Base-by-base conservation (phyloP, 2,329 filamentous ascomycete genomes). In the Madurella mycetomatis region DNA sequence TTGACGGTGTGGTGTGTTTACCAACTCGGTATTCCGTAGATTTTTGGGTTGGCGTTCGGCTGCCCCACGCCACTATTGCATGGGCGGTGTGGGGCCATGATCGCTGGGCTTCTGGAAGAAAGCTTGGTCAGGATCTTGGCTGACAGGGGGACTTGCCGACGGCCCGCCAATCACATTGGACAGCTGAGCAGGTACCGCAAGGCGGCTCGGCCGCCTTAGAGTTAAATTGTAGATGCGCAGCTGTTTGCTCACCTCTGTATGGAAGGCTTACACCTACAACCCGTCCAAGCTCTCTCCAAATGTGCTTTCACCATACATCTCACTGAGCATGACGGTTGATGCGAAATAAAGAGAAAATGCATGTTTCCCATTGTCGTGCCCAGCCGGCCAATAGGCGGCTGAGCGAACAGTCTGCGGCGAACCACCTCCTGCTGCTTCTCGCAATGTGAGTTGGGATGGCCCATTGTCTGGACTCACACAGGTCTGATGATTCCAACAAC, bases 121-220 rank as follows among this genome's bases (percentile, higher is more conserved):
- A 25, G 47, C 44, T 53, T 55, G 52, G 49, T 49, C 52, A 41
- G 40, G 49, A 46, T 43, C 45, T 37, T 49, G 53, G 53, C 19
- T 30, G 25, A 31, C 41, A 17, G 40, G 31, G 41, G 37, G 16
- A n/a, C 31, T 17, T n/a, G 30, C 37, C 32, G 19, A 16, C 32
- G 39, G 41, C 30, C 5, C 18, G 8, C 13, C 8, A n/a, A n/a
- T n/a, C n/a, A n/a, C n/a, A n/a, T 11, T 9, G 34, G 34, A 11
- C 34, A 15, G 34, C 34, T 37, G 11, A 37, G 34, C 34, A 37
- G 13, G n/a, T n/a, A n/a, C n/a, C n/a, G n/a, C n/a, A n/a, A n/a
- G n/a, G n/a, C n/a, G n/a, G n/a, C n/a, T n/a, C n/a, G n/a, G n/a
- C n/a, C n/a, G n/a, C n/a, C n/a, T n/a, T n/a, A n/a, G n/a, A n/a